Percentiles rank a stretch among this genome's conserved stretches.
Conservation (phyloP, 352 stramenopile species). For the Globisporangium cystogenes region DNA sequence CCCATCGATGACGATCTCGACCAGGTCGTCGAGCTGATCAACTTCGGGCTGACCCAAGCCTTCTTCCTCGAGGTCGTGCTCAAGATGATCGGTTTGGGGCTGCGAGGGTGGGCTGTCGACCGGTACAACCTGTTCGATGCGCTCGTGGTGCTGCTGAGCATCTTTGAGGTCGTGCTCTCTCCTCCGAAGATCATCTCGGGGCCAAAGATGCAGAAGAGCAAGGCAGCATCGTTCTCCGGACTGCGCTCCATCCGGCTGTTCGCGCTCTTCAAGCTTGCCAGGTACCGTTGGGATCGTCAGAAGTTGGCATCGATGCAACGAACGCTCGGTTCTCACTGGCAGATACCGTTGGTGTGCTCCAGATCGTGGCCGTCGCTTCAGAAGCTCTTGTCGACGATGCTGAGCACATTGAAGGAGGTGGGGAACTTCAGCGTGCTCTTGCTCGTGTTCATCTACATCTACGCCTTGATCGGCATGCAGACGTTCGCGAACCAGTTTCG, state of each 20-base stretch:
- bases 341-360: conserved; percentile 13
- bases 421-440: conserved; percentile 91
- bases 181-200: conserved; percentile 29
- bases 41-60: conserved; percentile 46
- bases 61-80: conserved; percentile 53
- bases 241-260: conserved; percentile 87
- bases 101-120: conserved; percentile 38
- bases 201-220: conserved; percentile 10
- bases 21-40: conserved; percentile 47
- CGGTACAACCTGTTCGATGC: conserved; percentile 83
- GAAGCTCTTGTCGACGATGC: conserved; percentile 89
- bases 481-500: conserved; percentile 90
- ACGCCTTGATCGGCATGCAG: conserved; percentile 89
- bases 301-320: neutral
- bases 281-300: conserved; percentile 8
- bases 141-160: conserved; percentile 38
- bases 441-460: conserved; percentile 93
- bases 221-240: conserved; percentile 50
- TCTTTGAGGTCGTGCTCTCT: conserved; percentile 36
- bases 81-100: conserved; percentile 73
- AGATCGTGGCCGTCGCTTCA: conserved; percentile 88
- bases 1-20: conserved; percentile 35
- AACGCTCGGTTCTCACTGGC: neutral
- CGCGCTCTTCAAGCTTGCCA: conserved; percentile 88
- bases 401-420: conserved; percentile 86